phyloP scores from a whole-genome alignment of 768 basidiomycete species.

The Galerina marginata region DNA sequence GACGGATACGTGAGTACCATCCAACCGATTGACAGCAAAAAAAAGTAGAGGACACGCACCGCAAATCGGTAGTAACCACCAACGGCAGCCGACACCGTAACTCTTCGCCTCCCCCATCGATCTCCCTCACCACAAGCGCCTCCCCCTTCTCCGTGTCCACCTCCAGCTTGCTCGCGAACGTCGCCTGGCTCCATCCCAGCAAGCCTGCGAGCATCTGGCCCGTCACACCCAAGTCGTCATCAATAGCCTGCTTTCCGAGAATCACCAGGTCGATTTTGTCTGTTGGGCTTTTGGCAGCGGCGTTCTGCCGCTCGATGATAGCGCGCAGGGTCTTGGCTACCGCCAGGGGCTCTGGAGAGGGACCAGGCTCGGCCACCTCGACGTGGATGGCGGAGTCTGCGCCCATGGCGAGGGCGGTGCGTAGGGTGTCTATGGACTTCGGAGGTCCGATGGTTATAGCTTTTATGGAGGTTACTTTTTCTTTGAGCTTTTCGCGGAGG shows the following conservation, averaged over 20 bases:
- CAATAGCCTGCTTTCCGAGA: slow-evolving; percentile 97
- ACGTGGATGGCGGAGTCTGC: slow-evolving; percentile 93
- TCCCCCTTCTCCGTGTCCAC: slow-evolving; percentile 67
- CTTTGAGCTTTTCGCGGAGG: slow-evolving; percentile 84
- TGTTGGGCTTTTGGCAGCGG: slow-evolving; percentile 33
- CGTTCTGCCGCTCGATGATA: slow-evolving; percentile 66
- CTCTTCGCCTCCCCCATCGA: slow-evolving; percentile 93
- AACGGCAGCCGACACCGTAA: slow-evolving; percentile 80
- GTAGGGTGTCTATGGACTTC: slow-evolving; percentile 87
- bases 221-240: slow-evolving; percentile 94
- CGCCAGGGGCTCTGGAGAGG: slow-evolving; percentile 86
- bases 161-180: slow-evolving; percentile 89
- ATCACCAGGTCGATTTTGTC: slow-evolving; percentile 84
- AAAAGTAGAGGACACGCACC: slow-evolving; percentile 52
- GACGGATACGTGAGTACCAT: no score
- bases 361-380: slow-evolving; percentile 75
- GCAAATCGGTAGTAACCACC: slow-evolving; percentile 90
- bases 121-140: slow-evolving; percentile 82
- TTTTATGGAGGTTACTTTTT: slow-evolving; percentile 82
- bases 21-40: background rate
- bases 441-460: slow-evolving; percentile 94
- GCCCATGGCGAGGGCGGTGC: slow-evolving; percentile 97
- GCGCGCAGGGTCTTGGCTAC: slow-evolving; percentile 87
- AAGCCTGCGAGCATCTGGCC: slow-evolving; percentile 97
- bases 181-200: slow-evolving; percentile 91